A percentile compares a stretch with the other conserved stretches of the same genome.
Evolutionary conservation across 495 filamentous ascomycete species (phyloP).

Genomic region (Aspergillus affinis): DNA sequence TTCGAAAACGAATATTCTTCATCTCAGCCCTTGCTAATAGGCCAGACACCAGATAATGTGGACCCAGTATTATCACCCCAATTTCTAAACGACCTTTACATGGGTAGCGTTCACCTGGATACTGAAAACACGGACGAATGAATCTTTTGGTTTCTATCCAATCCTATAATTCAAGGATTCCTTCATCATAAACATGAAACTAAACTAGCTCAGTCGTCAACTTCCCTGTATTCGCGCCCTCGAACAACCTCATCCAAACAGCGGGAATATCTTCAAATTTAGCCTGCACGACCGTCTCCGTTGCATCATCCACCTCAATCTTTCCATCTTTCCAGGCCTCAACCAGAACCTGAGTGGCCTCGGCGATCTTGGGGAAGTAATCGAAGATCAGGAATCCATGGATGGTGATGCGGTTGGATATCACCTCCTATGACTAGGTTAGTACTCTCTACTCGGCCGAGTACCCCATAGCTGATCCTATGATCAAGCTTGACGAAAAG

Average conservation of each 20-base stretch:
- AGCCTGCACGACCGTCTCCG: constrained; percentile 57
- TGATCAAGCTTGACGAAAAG: neutral
- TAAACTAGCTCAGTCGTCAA: constrained; percentile 38
- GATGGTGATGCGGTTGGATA: constrained; percentile 51
- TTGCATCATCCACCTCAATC: constrained; percentile 44
- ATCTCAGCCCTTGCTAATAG: no score
- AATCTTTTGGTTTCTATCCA: no score
- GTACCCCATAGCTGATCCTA: no score
- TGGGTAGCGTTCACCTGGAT: no score
- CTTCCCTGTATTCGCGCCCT: constrained; percentile 57
- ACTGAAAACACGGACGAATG: no score
- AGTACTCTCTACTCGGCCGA: no score
- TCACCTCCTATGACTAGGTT: constrained; percentile 34
- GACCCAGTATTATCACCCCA: no score
- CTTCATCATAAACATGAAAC: no score
- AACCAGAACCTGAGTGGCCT: constrained; percentile 46
- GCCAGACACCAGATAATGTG: no score
- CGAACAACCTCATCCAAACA: constrained; percentile 51
- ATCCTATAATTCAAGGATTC: no score
- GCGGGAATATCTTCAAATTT: constrained; percentile 51
- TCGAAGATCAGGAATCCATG: constrained; percentile 66
- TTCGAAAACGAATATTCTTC: no score
- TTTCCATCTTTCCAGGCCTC: constrained; percentile 55
- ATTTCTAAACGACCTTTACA: no score
- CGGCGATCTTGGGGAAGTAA: constrained; percentile 36